Percentiles rank a stretch among this genome's conserved stretches.
Conservation (phyloP, 345 rosid genomes). For the Leavenworthia alabamica region DNA sequence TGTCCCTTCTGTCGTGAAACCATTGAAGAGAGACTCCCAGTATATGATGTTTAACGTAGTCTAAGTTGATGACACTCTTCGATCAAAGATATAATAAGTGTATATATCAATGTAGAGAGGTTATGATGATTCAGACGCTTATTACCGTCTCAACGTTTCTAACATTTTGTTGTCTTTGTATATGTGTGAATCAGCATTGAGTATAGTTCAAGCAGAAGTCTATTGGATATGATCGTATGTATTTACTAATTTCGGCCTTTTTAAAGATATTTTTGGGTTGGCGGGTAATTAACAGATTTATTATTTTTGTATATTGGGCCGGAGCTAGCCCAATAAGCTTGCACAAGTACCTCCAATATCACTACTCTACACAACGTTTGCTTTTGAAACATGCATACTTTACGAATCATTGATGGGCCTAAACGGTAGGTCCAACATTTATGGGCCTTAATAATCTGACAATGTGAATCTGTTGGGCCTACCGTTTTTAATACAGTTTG, state of each 20-base stretch:
- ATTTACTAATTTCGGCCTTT: background rate
- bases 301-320: background rate
- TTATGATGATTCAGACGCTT: background rate
- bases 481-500: background rate
- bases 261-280: background rate
- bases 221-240: background rate
- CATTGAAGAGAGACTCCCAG: conserved; percentile 73
- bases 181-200: conserved; percentile 14
- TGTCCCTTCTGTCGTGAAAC: conserved; percentile 82
- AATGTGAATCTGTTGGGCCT: background rate
- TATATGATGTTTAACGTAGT: conserved; percentile 68
- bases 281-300: background rate
- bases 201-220: background rate
- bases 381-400: too few species aligned
- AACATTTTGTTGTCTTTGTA: background rate
- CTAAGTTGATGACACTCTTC: conserved; percentile 19
- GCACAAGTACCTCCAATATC: too few species aligned
- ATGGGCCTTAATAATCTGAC: background rate
- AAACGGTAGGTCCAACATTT: background rate
- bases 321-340: too few species aligned
- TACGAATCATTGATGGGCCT: background rate
- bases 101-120: conserved; percentile 14
- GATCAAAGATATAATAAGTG: background rate
- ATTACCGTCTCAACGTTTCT: background rate
- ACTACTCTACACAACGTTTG: background rate